A percentile compares a stretch with the other conserved stretches of the same genome.
Conservation (phyloP, 2,329 filamentous ascomycete genomes). For the Fusarium mundagurra region DNA sequence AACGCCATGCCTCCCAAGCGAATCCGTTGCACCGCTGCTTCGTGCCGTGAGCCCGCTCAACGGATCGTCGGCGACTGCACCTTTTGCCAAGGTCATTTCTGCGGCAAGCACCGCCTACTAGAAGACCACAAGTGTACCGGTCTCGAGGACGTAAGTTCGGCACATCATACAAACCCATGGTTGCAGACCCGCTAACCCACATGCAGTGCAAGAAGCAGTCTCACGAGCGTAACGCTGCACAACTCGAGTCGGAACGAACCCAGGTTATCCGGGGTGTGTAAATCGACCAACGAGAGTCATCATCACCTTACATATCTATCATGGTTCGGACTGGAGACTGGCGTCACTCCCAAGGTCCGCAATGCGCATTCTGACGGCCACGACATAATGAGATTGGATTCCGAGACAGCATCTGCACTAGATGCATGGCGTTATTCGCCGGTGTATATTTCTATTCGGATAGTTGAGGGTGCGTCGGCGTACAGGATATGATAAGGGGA, state of each 20-base stretch:
- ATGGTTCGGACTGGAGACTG: slow-evolving; percentile 20
- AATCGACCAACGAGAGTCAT: slow-evolving; percentile 26
- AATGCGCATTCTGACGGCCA: slow-evolving; percentile 35
- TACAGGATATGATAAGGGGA: slow-evolving; percentile 38
- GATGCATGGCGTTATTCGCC: slow-evolving; percentile 36
- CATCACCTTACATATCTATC: background rate
- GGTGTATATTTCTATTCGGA: slow-evolving; percentile 39
- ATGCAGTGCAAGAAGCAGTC: slow-evolving; percentile 92
- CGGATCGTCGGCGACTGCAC: slow-evolving; percentile 95
- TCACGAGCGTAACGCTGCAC: slow-evolving; percentile 91
- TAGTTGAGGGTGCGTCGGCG: slow-evolving; percentile 40
- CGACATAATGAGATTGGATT: slow-evolving; percentile 41
- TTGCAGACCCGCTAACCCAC: slow-evolving; percentile 2
- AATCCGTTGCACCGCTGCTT: slow-evolving; percentile 87
- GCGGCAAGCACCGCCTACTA: slow-evolving; percentile 91
- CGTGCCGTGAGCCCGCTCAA: slow-evolving; percentile 88
- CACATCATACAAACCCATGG: background rate
- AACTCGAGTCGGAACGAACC: slow-evolving; percentile 91
- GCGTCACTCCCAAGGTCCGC: slow-evolving; percentile 30
- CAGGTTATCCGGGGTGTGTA: slow-evolving; percentile 93
- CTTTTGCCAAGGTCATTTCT: slow-evolving; percentile 94
- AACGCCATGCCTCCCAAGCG: slow-evolving; percentile 74
- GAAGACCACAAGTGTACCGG: slow-evolving; percentile 95
- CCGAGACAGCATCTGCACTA: slow-evolving; percentile 29
- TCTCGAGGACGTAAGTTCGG: slow-evolving; percentile 79